Conservation (phyloP, 306 rosid genomes). For the Hippophae tibetana region DNA sequence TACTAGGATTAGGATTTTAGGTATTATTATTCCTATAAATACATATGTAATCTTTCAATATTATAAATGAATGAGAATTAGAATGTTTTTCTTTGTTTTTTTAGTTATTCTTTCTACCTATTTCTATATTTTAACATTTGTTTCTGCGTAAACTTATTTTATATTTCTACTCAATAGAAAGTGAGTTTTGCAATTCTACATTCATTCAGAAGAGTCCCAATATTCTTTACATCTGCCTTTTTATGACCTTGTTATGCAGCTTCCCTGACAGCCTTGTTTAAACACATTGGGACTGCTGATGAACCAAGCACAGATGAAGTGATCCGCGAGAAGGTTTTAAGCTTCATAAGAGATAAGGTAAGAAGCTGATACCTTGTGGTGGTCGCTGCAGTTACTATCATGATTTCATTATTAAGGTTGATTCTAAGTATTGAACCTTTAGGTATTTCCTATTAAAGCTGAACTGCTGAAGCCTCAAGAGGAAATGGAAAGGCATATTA, state of each 20-base stretch:
- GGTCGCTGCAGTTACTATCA: constrained; percentile 7
- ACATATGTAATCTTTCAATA: no score
- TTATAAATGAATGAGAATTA: no score
- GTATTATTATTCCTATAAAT: no score
- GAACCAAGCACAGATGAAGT: constrained; percentile 65
- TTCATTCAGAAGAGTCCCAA: no score
- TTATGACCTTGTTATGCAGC: constrained; percentile 38
- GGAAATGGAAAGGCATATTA: constrained; percentile 96
- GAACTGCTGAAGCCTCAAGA: constrained; percentile 89
- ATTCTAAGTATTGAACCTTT: constrained; percentile 20
- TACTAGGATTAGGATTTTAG: no score
- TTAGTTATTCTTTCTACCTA: no score
- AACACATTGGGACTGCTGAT: constrained; percentile 76
- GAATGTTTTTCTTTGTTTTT: no score
- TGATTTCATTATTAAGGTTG: constrained; percentile 4
- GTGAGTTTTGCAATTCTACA: no score
- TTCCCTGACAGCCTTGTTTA: constrained; percentile 86
- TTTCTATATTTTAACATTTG: no score
- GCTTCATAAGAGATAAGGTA: constrained; percentile 90
- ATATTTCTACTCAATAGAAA: no score
- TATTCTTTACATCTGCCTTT: background rate
- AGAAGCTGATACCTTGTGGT: constrained; percentile 2
- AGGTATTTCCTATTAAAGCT: constrained; percentile 84
- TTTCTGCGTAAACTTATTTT: no score
- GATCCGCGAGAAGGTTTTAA: constrained; percentile 80